phyloP scores from a whole-genome alignment of 192 early-diverging fungal species.

The Neocallimastix lanati region DNA sequence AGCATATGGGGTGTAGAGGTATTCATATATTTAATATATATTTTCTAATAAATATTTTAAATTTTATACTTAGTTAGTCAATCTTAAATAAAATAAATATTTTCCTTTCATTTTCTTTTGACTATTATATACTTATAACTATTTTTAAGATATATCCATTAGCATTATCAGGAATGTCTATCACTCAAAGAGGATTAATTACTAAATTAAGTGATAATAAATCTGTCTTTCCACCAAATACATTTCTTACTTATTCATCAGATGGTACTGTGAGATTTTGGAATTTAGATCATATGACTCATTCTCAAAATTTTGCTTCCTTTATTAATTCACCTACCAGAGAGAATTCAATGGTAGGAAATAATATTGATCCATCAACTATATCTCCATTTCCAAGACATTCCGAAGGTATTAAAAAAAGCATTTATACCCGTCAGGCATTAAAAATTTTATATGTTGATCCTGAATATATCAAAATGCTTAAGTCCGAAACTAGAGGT shows the following conservation, averaged over 20 bases:
- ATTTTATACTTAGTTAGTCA: background rate
- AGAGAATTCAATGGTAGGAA: background rate
- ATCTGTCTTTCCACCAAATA: constrained; percentile 24
- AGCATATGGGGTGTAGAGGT: constrained; percentile 76
- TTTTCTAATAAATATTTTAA: constrained; percentile 2
- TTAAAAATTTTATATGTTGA: constrained; percentile 38
- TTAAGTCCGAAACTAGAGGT: constrained; percentile 6
- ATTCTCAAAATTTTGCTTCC: background rate
- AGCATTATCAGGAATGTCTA: background rate
- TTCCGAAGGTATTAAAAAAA: constrained; percentile 14
- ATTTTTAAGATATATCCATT: background rate
- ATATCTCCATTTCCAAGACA: background rate
- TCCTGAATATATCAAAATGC: constrained; percentile 14
- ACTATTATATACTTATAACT: too few relatives aligned
- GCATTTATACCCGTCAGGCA: constrained; percentile 40
- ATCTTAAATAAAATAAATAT: too few relatives aligned
- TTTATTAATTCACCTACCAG: background rate
- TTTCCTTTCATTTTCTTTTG: too few relatives aligned
- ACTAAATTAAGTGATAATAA: background rate
- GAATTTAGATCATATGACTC: constrained; percentile 30
- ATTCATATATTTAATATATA: too few relatives aligned
- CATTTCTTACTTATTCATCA: constrained; percentile 54
- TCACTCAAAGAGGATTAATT: background rate
- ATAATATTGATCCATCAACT: constrained; percentile 2
- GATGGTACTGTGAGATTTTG: constrained; percentile 66